Conservation (phyloP, 75 land plant genomes). For the Adiantum capillusveneris region DNA sequence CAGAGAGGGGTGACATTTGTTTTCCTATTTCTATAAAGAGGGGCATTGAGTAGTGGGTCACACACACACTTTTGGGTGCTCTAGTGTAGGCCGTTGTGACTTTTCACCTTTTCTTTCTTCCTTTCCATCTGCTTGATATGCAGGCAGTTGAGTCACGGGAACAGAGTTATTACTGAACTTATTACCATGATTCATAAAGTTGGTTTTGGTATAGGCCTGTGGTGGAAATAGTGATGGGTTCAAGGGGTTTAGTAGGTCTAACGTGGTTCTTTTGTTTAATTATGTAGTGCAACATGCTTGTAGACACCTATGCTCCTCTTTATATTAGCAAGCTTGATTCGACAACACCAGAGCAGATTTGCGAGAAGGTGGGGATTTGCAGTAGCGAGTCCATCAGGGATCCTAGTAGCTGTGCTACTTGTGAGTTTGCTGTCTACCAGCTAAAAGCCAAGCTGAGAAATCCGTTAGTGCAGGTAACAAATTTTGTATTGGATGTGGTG, state of each 20-base stretch:
- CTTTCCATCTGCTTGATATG: too few species aligned
- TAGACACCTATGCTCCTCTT: constrained; percentile 16
- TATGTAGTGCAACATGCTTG: constrained; percentile 16
- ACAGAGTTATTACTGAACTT: too few species aligned
- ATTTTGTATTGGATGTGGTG: neutral
- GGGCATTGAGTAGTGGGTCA: too few species aligned
- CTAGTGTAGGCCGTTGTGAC: too few species aligned
- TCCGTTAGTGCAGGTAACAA: constrained; percentile 21
- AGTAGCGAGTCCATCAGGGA: neutral
- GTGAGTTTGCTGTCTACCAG: constrained; percentile 20
- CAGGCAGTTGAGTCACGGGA: too few species aligned
- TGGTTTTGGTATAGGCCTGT: too few species aligned
- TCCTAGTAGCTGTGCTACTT: constrained; percentile 23
- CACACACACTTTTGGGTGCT: too few species aligned
- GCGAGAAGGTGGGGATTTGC: constrained; percentile 18
- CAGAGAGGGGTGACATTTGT: too few species aligned
- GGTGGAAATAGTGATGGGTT: too few species aligned
- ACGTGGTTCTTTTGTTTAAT: neutral
- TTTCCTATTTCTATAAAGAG: too few species aligned
- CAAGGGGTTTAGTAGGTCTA: neutral
- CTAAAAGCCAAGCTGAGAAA: constrained; percentile 22
- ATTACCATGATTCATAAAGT: too few species aligned
- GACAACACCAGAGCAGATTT: constrained; percentile 17
- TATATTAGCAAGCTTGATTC: constrained; percentile 17
- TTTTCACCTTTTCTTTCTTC: too few species aligned